Evolutionary conservation across 2,329 filamentous ascomycete species (phyloP), one percentile per base, ranked within the genome.

Genomic region (Pleoardoris graminearum): DNA sequence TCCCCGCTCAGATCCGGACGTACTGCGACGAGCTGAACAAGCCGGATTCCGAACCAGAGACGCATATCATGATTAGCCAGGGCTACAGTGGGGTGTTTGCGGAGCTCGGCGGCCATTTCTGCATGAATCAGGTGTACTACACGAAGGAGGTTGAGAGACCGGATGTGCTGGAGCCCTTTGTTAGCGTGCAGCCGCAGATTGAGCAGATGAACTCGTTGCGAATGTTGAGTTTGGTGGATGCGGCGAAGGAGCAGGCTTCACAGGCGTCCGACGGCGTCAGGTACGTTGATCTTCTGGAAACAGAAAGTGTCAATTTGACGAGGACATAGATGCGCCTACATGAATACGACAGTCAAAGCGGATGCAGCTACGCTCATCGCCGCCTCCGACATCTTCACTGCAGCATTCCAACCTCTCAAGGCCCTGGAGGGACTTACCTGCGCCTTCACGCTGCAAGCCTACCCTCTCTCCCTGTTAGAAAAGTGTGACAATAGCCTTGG

Each of bases 401-500:
- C 38, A 16, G 51, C 57, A 6, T 27, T 65, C 12, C 47, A 53
- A 14, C 51, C 55, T 2, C 54, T 65, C 32, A 57, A 23, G 32
- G 43, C 57, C 4, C 17, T 49, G 1, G 42, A 53, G 10, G 54
- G 42, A 41, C 50, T 51, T 48, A 53, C 29, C 46, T 58, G 11
- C 44, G 59, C 37, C 16, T 51, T 53, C 47, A 58, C 58, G 27
- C 14, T 65, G 41, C 54, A 66, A 58, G 23, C 57, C 50, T 53
- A 61, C 57, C 57, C 62, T 6, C 39, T 53, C 3, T 54, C 54
- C 1, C 50, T 56, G 1, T 39, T 65, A 7, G 50, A 58, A 35
- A 51, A 56, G 27, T 27, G 25, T 10, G 62, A 59, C 16, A 67
- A 65, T 12, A 50, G 55, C 12, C 51, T 68, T 19, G 59, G 62